Base-by-base conservation (phyloP, 192 early-diverging fungal species). In the Backusella psychrophila region DNA sequence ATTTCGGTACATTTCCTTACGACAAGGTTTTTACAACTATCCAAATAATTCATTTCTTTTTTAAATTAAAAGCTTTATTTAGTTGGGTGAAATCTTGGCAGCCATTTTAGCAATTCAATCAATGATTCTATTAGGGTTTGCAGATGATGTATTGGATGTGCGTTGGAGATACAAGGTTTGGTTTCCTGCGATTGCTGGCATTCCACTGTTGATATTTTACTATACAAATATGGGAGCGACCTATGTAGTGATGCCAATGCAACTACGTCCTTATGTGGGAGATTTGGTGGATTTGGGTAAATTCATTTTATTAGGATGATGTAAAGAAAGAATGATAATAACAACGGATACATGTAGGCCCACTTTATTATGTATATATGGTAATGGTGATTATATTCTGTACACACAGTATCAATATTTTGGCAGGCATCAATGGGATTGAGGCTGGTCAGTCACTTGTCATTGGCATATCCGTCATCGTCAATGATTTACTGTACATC, bases 71-170 rank as follows among this genome's bases (percentile, higher is more conserved):
- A 12, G 17, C 74, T 14, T 66, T 70, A 15, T 38, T 41, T 31
- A 96, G 89, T 87, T 99, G 34, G 95, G 93, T n/a, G 94, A 97
- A 84, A 93, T 94, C 38, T 80, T 99, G 35, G 94, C 96, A 6
- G 96, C 94, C 6, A 78, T 99, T 2, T 81, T 99, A 15, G 92
- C 96, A 31, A 86, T 99, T 63, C 94, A 97, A 76, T 94, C 93
- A 69, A 99, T 99, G 98, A 91, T 97, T 15, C 93, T 99, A 52
- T 86, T 99, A 56, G 98, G 98, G 9, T 99, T 99, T 80, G 97
- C 96, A 23, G 98, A 99, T 82, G 98, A 99, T 80, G 94, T 99
- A 15, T 89, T 99, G 74, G 93, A 98, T 84, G 91, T 99, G 73
- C 83, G 94, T 31, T 99, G 98, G 98, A 81, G 97, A 52, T 94